Evolutionary conservation across 2,329 filamentous ascomycete genomes (phyloP), one percentile per base, ranked within the genome.

Genomic region (Coniochaeta ligniaria): DNA sequence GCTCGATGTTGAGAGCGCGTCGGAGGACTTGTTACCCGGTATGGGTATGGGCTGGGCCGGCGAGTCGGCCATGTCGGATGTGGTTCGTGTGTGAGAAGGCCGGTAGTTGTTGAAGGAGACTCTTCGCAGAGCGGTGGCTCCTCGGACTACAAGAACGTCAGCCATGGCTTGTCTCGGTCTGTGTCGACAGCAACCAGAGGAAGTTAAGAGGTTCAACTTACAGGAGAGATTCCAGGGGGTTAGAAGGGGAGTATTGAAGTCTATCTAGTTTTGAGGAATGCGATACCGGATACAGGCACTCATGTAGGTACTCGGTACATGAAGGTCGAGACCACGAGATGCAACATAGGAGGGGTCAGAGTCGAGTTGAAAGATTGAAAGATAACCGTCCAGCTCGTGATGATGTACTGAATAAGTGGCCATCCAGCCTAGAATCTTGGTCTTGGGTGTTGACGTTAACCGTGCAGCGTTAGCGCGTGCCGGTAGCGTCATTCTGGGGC

Each of bases 11-110:
- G 75, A 76, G 50, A 72, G 70, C 17, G 69, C 67, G 43, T 70
- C 71, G 26, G 78, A 75, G 38, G 73, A 76, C 63, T 70, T 76
- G 61, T 67, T 63, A 54, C 67, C 66, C 26, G 74, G 70, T 64
- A 75, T 73, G 22, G 75, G 65, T 60, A 73, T 71, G 28, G 74
- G 71, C 8, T 63, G 67, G 54, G 61, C 61, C n/a, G 69, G 73
- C 59, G 68, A 65, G 60, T 77, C 74, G 38, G 76, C 74, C 79
- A 81, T 81, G 60, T 79, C 74, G 67, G 70, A 67, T 55, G 76
- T 69, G 16, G 73, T 74, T 54, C 67, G 72, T 55, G 66, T 68
- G 57, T 73, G 72, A 56, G 70, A 69, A 6, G 35, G 47, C 6
- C 24, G 56, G 56, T 43, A 45, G 33, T 58, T 7, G 35, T 58